A percentile compares a stretch with the other conserved stretches of the same genome.
Conservation (phyloP, 495 filamentous ascomycete species). For the Pyronema omphalodes region DNA sequence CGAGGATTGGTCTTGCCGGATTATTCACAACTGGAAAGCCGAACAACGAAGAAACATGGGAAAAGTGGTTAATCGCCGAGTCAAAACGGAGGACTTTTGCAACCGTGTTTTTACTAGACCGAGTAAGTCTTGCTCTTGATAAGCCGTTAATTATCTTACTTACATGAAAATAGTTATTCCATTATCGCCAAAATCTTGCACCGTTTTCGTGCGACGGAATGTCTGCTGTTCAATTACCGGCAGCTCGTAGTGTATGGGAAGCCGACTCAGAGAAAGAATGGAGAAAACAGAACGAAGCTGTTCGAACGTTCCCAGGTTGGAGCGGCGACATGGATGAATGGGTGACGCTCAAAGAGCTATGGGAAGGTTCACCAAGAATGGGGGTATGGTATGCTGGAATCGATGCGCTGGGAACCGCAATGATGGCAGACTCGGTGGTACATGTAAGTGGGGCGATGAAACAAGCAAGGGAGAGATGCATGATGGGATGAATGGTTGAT, state of each 20-base stretch:
- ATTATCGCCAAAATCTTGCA: slow-evolving; percentile 11
- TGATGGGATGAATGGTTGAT: not conserved
- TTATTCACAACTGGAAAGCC: slow-evolving; percentile 12
- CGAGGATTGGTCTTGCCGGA: slow-evolving; percentile 9
- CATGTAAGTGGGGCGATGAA: not conserved
- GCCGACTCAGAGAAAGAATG: slow-evolving; percentile 8
- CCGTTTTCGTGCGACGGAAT: slow-evolving; percentile 11
- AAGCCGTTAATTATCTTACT: not conserved
- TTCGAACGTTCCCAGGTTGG: slow-evolving; percentile 6
- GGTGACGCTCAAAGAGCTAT: slow-evolving; percentile 1
- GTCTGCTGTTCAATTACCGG: slow-evolving; percentile 9
- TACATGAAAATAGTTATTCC: slow-evolving; percentile 9
- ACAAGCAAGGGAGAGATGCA: not conserved
- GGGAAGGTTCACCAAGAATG: not conserved
- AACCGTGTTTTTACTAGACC: not conserved
- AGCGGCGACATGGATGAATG: slow-evolving; percentile 10
- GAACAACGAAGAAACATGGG: slow-evolving; percentile 11
- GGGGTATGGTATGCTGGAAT: slow-evolving; percentile 18
- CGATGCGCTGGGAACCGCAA: slow-evolving; percentile 9
- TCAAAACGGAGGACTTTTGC: slow-evolving; percentile 15
- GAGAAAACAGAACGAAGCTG: slow-evolving; percentile 12
- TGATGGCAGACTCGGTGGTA: slow-evolving; percentile 2
- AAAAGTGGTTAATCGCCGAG: slow-evolving; percentile 19
- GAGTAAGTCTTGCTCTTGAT: not conserved
- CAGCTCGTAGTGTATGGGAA: slow-evolving; percentile 13